A percentile compares a stretch with the other conserved stretches of the same genome.
phyloP scores from a whole-genome alignment of 495 filamentous ascomycete genomes.

The Annulohypoxylon moriforme region DNA sequence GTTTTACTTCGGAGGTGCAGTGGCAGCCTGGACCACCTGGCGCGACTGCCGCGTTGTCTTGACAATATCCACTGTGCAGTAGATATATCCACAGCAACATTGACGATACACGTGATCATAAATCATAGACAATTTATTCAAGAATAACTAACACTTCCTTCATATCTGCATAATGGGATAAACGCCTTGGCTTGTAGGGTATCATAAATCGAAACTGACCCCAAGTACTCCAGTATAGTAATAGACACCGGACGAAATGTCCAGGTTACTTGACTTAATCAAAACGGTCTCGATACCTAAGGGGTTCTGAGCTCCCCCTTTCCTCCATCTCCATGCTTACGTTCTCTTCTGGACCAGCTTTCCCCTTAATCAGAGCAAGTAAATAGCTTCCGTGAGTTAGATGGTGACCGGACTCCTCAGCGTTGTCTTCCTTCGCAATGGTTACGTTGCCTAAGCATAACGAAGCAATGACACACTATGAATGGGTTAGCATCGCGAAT shows the following conservation, averaged over 20 bases:
- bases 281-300: not conserved
- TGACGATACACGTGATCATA: not conserved
- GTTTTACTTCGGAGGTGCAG: not conserved
- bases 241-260: not conserved
- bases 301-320: not conserved
- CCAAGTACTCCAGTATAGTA: not conserved
- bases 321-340: not conserved
- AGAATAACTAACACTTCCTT: not conserved
- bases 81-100: not conserved
- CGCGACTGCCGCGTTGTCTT: not conserved
- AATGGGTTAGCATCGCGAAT: constrained; percentile 14
- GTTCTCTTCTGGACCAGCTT: not conserved
- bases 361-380: constrained; percentile 22
- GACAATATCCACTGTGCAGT: not conserved
- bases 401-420: constrained; percentile 9
- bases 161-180: not conserved
- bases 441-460: constrained; percentile 66
- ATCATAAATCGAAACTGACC: not conserved
- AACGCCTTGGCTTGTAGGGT: not conserved
- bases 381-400: constrained; percentile 35
- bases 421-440: constrained; percentile 48
- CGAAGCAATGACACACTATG: constrained; percentile 52
- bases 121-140: not conserved
- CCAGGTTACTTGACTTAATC: not conserved
- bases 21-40: not conserved